Percentiles rank a stretch among this genome's conserved stretches.
Conservation (phyloP, 2,329 filamentous ascomycete species). For the Venturiaceae sp. region DNA sequence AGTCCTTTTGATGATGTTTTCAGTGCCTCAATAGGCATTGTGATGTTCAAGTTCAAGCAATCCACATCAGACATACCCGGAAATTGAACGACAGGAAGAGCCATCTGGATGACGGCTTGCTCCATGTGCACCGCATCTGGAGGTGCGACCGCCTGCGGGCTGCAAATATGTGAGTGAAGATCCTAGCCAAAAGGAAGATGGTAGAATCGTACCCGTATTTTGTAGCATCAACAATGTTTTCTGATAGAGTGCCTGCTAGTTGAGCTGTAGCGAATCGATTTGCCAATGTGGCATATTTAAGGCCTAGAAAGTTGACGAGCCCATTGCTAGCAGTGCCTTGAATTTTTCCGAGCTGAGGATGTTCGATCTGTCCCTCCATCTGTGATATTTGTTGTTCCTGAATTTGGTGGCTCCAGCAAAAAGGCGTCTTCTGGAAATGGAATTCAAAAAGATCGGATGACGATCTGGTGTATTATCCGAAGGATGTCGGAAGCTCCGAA, state of each 20-base stretch:
- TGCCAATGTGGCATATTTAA: neutral
- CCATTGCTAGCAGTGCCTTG: neutral
- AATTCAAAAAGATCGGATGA: too few relatives aligned
- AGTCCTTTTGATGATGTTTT: slow-evolving; percentile 20
- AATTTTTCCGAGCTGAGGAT: neutral
- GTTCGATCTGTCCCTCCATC: neutral
- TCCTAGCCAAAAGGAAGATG: too few relatives aligned
- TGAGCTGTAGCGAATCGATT: neutral
- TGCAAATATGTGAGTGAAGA: neutral
- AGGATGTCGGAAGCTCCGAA: neutral
- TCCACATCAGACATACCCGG: neutral
- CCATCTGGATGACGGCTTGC: neutral
- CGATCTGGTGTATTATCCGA: neutral
- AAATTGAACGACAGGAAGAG: neutral
- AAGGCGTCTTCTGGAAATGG: too few relatives aligned
- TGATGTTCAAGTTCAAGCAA: neutral
- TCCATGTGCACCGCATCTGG: neutral
- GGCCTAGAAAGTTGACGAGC: neutral
- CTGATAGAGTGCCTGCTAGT: too few relatives aligned
- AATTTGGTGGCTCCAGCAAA: too few relatives aligned
- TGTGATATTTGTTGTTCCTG: too few relatives aligned
- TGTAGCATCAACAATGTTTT: neutral
- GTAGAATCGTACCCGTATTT: neutral
- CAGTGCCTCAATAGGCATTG: neutral
- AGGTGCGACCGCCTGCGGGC: neutral